phyloP scores from a whole-genome alignment of 345 rosid genomes.

The Dimocarpus longan region DNA sequence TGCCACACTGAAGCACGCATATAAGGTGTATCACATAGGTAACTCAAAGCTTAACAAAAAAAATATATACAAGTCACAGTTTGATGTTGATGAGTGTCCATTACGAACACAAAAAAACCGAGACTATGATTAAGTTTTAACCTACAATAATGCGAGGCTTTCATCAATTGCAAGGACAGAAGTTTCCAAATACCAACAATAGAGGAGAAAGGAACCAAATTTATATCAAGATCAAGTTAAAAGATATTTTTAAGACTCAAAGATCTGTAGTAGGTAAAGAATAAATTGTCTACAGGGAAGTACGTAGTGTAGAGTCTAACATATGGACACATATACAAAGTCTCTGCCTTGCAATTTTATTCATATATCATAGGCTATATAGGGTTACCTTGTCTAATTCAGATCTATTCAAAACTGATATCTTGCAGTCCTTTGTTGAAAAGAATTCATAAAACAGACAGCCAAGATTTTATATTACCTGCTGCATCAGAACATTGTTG shows the following conservation, averaged over 20 bases:
- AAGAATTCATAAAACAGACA: background rate
- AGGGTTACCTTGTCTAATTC: background rate
- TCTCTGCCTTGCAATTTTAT: background rate
- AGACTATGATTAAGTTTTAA: too few species aligned
- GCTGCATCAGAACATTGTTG: slow-evolving; percentile 91
- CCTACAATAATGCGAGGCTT: background rate
- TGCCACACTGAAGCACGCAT: too few species aligned
- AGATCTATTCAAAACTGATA: background rate
- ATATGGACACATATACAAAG: background rate
- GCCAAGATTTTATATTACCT: slow-evolving; percentile 46
- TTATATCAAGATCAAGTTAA: background rate
- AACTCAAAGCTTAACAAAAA: too few species aligned
- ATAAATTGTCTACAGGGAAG: background rate
- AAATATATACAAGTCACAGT: too few species aligned
- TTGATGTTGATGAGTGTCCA: too few species aligned
- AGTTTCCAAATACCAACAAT: background rate
- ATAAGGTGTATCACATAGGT: too few species aligned
- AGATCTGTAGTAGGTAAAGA: background rate
- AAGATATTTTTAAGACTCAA: background rate
- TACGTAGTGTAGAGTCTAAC: background rate
- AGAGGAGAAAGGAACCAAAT: background rate
- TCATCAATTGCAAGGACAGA: background rate
- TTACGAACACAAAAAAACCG: too few species aligned
- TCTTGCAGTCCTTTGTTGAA: background rate
- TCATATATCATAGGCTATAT: background rate